Evolutionary conservation across 2,329 filamentous ascomycete genomes (phyloP), one percentile per base, ranked within the genome.

Genomic region (Aureobasidium sp.): DNA sequence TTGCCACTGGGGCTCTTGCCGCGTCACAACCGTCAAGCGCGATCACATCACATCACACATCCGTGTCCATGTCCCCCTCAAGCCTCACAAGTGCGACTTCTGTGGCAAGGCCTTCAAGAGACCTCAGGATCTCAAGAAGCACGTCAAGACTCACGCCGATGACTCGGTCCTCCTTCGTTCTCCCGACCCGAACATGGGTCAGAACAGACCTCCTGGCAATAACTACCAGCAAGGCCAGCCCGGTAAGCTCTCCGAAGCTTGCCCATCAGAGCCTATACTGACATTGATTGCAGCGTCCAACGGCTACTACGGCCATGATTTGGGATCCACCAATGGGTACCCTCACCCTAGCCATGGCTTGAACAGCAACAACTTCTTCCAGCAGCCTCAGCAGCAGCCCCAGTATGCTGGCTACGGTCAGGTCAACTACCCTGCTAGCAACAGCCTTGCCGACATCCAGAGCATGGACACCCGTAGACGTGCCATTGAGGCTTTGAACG

Each of bases 41-140:
- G 94, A 97, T 72, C 94, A 99, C 79, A 99, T 99, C 77, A 99
- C 94, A 56, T 97, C 94, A 56, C 94, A 99, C 77, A 97, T 99
- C 70, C 90, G 94, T 67, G 94, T 97, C 60, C 94, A 99, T 75
- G 93, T 99, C n/a, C 94, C 94, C 0, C 81, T 99, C 65, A 99
- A 99, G 83, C 94, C 94, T 68, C 94, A 99, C 81, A 97, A 97
- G 78, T 99, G 94, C 76, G 92, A 97, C 74, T 96, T 97, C 78
- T 99, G 94, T 73, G 91, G 91, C 73, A 99, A 99, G 81, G 92
- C 92, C 1, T 99, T 99, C 84, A 99, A 99, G 85, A 89, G 94
- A 37, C 94, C 94, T 2, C 94, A 99, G 79, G 94, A 99, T 80
- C 77, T 99, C 70, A 97, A 99, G 86, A 99, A 99, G 81, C 94